Base-by-base conservation (phyloP, 257 asterid species). In the Solanum chaucha region DNA sequence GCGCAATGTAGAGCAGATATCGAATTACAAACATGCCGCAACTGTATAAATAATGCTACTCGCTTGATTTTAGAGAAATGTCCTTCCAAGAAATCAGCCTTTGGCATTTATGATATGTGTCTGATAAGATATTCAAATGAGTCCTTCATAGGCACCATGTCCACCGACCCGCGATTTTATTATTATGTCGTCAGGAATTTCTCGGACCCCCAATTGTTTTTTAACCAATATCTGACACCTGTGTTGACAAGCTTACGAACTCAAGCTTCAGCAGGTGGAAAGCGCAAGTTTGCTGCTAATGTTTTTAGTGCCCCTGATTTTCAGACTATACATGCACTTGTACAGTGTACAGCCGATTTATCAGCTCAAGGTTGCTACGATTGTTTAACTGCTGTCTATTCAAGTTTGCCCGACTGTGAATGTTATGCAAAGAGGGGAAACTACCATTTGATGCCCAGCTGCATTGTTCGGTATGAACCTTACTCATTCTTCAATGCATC, bases 1-100 rank as follows among this genome's bases (percentile, higher is more conserved):
- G 88, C 85, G n/a, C 85, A 89, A 28, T 93, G 94, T 65, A 58
- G 92, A 34, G 92, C 90, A 3, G 94, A 92, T 10, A 41, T 83
- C 7, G 68, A 80, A 58, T 51, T 35, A 7, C 38, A 75, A 12
- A 8, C n/a, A 5, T 93, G 95, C 72, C 89, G 85, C 5, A 19
- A 2, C 10, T 92, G 92, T 78, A 26, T 91, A 14, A 15, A 7
- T 6, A 8, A 74, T n/a, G 80, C 88, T 3, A 36, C 82, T 3
- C 12, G 9, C 0, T 59, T 64, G 48, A 32, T 92, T 17, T 2
- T 64, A 61, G 3, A 10, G 3, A 13, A 2, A 1, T 93, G 93
- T 55, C 88, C 92, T 10, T 11, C 81, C 26, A 81, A 75, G 30
- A 64, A 36, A 14, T 15, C 58, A 34, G 92, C 90, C 9, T 38